A percentile compares a stretch with the other conserved stretches of the same genome.
Conservation (phyloP, 1,284 basidiomycete species). For the Cystobasidiaceae sp. region DNA sequence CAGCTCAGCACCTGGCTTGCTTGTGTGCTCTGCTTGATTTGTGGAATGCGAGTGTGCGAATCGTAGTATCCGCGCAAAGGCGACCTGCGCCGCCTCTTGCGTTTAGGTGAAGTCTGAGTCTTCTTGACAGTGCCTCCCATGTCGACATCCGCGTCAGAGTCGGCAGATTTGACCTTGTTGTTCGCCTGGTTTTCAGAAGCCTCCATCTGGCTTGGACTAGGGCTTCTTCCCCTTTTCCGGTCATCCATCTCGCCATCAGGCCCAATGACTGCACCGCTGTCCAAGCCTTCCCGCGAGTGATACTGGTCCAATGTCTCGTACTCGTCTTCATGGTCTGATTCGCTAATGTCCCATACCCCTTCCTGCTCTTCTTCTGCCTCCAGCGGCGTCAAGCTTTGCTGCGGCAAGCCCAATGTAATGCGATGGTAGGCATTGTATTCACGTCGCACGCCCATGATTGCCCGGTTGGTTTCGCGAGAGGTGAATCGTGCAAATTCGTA, state of each 20-base stretch:
- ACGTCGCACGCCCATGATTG: conserved; percentile 6
- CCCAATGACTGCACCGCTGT: neutral
- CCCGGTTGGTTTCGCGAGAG: conserved; percentile 9
- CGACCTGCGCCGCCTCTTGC: conserved; percentile 33
- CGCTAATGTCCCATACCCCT: conserved; percentile 24
- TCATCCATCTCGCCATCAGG: conserved; percentile 17
- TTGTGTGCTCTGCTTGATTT: conserved; percentile 40
- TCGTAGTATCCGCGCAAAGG: conserved; percentile 41
- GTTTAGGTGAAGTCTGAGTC: conserved; percentile 11
- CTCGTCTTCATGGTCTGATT: conserved; percentile 3
- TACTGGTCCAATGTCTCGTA: conserved; percentile 26
- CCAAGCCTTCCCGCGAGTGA: conserved; percentile 8
- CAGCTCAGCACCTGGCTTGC: conserved; percentile 23
- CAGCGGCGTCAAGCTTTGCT: neutral
- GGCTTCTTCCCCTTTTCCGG: conserved; percentile 21
- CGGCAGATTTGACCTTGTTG: conserved; percentile 10
- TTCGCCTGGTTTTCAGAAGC: neutral
- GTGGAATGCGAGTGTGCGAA: conserved; percentile 38
- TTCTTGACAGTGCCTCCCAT: conserved; percentile 36
- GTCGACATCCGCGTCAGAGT: conserved; percentile 44
- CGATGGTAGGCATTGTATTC: conserved; percentile 20
- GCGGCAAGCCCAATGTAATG: conserved; percentile 11
- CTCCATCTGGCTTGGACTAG: neutral
- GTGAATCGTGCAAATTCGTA: conserved; percentile 22
- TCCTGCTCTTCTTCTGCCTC: conserved; percentile 25